Evolutionary conservation across 257 asterid species (phyloP).

Genomic region (Apocynum venetum): DNA sequence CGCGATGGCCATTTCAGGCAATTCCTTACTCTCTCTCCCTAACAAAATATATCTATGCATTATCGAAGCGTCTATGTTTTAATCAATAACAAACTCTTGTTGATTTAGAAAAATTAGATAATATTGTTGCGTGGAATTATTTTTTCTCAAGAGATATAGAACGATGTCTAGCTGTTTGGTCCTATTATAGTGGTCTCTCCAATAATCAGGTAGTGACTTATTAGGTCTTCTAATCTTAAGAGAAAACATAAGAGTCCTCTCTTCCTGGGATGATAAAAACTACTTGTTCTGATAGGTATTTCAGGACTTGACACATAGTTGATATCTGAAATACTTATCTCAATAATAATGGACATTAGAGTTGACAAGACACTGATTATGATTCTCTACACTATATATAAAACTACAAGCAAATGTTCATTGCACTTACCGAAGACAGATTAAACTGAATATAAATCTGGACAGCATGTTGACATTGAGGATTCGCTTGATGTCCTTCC

Average conservation of each 20-base stretch:
- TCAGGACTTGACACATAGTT: background rate
- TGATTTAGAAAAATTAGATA: background rate
- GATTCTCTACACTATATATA: background rate
- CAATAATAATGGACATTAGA: background rate
- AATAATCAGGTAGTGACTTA: background rate
- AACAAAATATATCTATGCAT: background rate
- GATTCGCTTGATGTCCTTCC: background rate
- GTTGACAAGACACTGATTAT: background rate
- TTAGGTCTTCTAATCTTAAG: background rate
- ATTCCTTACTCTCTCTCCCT: slow-evolving; percentile 9
- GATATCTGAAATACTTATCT: background rate
- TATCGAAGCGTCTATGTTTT: background rate
- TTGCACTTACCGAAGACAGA: background rate
- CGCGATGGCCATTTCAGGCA: slow-evolving; percentile 69
- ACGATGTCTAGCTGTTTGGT: background rate
- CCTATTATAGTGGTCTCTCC: background rate
- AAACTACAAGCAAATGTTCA: background rate
- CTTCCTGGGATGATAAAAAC: background rate
- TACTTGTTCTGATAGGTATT: background rate
- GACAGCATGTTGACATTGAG: background rate
- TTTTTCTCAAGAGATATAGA: background rate
- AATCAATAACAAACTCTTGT: background rate
- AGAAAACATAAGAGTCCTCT: background rate
- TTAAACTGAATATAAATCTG: background rate
- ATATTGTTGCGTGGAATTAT: background rate